Base-by-base conservation (phyloP, 1,284 basidiomycete species). In the Sporisorium scitamineum region DNA sequence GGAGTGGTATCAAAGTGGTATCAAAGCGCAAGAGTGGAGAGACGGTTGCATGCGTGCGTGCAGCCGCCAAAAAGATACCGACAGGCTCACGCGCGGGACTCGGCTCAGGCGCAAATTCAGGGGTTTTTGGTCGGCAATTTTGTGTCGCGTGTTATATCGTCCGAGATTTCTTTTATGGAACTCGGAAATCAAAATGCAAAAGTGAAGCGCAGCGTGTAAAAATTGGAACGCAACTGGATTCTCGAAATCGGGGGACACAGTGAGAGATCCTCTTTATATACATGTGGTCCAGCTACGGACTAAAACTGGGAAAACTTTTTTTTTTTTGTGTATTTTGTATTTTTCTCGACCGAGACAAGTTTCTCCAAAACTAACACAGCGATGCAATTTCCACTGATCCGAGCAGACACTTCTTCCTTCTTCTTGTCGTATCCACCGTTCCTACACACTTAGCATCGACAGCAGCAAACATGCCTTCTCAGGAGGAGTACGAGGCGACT, bases 401-500 rank as follows among this genome's bases (percentile, higher is more conserved):
- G n/a, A n/a, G n/a, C n/a, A n/a, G n/a, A n/a, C 39, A 42, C 18
- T n/a, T 9, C 39, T 42, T 42, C 39, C n/a, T 42, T 3, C 39
- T 42, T 42, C 39, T 20, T 20, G 6, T 42, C 14, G 37, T 47
- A 34, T 26, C 44, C 11, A 42, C 31, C 31, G 37, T 5, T n/a
- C n/a, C n/a, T 8, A 27, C 24, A 6, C 3, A 39, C 9, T 3
- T 18, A 27, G 6, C 48, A 50, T 4, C 42, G 9, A 4, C 22
- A 8, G 16, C 39, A 45, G 31, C 29, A 55, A 56, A 13, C 27
- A 81, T 81, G 80, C 73, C 78, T 45, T 71, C 80, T 16, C 54
- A 70, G 29, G 83, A 84, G 44, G 87, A 88, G 63, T 85, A 87
- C 79, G 82, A 86, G 76, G 87, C 88, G 48, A 86, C 87, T 16